Base-by-base conservation (phyloP, 192 early-diverging fungal genomes). In the Funneliformis mosseae region DNA sequence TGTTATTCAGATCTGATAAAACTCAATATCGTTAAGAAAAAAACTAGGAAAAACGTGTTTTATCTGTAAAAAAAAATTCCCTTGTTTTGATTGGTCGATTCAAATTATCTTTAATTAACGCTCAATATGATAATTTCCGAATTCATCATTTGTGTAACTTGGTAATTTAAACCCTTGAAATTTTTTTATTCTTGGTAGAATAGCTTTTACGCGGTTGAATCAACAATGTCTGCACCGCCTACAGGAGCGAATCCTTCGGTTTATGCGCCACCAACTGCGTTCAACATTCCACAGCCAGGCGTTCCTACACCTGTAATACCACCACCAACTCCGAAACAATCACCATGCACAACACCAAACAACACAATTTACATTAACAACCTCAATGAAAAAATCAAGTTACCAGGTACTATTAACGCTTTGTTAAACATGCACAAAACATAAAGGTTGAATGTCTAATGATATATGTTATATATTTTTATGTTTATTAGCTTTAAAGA, bases 361-460 rank as follows among this genome's bases (percentile, higher is more conserved):
- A 88, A 89, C 43, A 93, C 95, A 46, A 87, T 96, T 69, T 96
- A 96, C 82, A 85, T 96, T 68, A 92, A 93, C 83, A 94, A 96
- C 81, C 84, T 96, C 38, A 92, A 92, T 78, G 95, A 96, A 82
- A 92, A 90, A 82, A 89, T 88, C 48, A 92, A 92, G 76, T 81
- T 92, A 42, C 83, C 90, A 62, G 89, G 91, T 88, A 88, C 42
- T 38, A 27, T 50, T 42, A 43, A 10, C 72, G 66, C 21, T 9
- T 66, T 28, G 10, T 81, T 38, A 14, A 18, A 45, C 14, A 61
- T 63, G 41, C 64, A 33, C 27, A 60, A 16, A 14, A 2, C 33
- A 33, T 12, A 63, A 70, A n/a, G 14, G 69, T 28, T 7, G 14
- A 59, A 59, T 4, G 18, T 60, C 21, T 80, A 48, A 68, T 45